Percentiles rank a stretch among this genome's conserved stretches.
Conservation (phyloP, 345 rosid genomes). For the Dimocarpus longan region DNA sequence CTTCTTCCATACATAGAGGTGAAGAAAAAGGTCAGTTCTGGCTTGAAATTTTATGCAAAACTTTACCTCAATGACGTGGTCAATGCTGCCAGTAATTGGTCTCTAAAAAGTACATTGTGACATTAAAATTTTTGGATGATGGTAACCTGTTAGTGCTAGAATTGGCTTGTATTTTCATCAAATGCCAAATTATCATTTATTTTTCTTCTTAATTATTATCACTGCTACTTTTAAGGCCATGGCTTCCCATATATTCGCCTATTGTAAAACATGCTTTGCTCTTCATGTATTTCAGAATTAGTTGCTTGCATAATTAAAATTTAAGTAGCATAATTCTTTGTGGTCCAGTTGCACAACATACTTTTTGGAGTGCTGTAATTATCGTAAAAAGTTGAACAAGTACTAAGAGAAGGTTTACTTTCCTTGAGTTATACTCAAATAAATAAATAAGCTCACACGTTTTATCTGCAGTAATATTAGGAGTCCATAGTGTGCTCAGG, state of each 20-base stretch:
- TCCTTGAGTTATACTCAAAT: neutral
- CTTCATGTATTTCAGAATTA: neutral
- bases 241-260: constrained; percentile 1
- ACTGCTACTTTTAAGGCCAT: neutral
- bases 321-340: neutral
- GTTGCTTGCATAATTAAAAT: constrained; percentile 2
- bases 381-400: neutral
- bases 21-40: constrained; percentile 75
- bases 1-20: constrained; percentile 85
- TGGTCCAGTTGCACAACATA: neutral
- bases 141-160: neutral
- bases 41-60: neutral
- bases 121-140: constrained; percentile 10
- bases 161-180: neutral
- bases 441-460: constrained; percentile 16
- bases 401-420: neutral
- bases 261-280: neutral
- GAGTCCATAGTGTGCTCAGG: constrained; percentile 56
- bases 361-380: neutral
- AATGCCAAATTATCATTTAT: neutral
- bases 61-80: neutral
- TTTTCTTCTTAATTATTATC: constrained; percentile 7
- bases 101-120: neutral
- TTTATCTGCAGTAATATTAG: constrained; percentile 68
- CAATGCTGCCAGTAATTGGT: neutral